These are phyloP conservation scores for Pythium chondricola DNA, from an alignment of 352 stramenopile genomes.

Conservation along the genomic window DNA sequence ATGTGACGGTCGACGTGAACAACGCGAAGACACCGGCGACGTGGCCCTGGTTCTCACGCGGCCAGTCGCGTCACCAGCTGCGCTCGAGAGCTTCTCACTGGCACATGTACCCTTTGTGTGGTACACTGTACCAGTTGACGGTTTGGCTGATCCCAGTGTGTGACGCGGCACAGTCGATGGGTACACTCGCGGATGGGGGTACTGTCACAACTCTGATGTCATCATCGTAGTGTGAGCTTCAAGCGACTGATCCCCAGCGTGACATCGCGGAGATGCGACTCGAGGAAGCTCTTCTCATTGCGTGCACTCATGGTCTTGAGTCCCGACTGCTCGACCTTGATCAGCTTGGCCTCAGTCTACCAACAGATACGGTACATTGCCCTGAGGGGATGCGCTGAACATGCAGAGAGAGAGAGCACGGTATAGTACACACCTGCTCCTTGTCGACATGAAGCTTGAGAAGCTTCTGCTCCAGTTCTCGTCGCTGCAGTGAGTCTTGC, in stretches of 20 bases:
- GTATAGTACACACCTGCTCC: constrained; percentile 24
- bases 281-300: constrained; percentile 28
- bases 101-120: constrained; percentile 7
- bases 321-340: constrained; percentile 36
- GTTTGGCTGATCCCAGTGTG: not conserved
- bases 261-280: constrained; percentile 23
- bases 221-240: constrained; percentile 26
- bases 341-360: constrained; percentile 30
- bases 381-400: too few species aligned
- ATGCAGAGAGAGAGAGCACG: not conserved
- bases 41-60: not conserved
- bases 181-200: constrained; percentile 12
- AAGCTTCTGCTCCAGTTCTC: constrained; percentile 37
- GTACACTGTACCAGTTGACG: constrained; percentile 13
- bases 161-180: constrained; percentile 13
- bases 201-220: not conserved
- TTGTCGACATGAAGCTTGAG: constrained; percentile 42
- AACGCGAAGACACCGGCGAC: not conserved
- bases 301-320: constrained; percentile 37
- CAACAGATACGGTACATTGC: too few species aligned
- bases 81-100: not conserved
- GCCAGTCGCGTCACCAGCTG: not conserved
- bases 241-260: constrained; percentile 25
- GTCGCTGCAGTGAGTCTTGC: constrained; percentile 27
- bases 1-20: constrained; percentile 14